Evolutionary conservation across 2,329 filamentous ascomycete species (phyloP), one percentile per base, ranked within the genome.

Genomic region (Fusarium xylarioides): DNA sequence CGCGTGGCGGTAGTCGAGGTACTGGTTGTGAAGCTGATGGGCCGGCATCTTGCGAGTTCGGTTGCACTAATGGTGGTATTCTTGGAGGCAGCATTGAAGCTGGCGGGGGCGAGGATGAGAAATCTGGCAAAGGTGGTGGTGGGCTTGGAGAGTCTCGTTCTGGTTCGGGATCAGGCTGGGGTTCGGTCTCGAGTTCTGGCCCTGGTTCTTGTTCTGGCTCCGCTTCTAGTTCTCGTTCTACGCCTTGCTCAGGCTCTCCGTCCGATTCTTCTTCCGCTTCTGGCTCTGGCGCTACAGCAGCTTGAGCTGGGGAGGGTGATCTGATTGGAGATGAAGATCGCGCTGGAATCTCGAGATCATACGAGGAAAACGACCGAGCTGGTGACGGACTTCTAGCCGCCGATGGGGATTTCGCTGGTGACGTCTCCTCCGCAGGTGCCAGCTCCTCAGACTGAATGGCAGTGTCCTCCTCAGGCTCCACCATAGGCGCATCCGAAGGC

Each of bases 1-100:
- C 89, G 4, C 82, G 81, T 18, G 88, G 60, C 0, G 66, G 72
- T 4, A 73, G 18, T 37, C 68, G 64, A 2, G 74, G 58, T 10
- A 65, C 64, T 7, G 76, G 74, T 2, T 68, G 67, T 10, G 69
- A 71, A 12, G 57, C 56, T 5, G 73, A 59, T 12, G 72, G 59
- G 4, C 21, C 35, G n/a, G 52, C 61, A 3, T 42, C 46, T 47
- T 58, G 69, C 7, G 73, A 43, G 10, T 42, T 63, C 2, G 42
- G 49, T 2, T 74, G 69, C 2, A 26, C 53, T 4, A 75, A 19
- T 0, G 66, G 59, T 1, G 68, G 73, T 12, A 77, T 34, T 18
- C 57, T 68, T 10, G 73, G 71, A 30, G 74, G 62, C 3, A 70
- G 70, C 38, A 74, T 69, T 16, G 73, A 71, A 7, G 73, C 72